Evolutionary conservation across 2,329 filamentous ascomycete genomes (phyloP).

Genomic region (Pleomassaria siparia): DNA sequence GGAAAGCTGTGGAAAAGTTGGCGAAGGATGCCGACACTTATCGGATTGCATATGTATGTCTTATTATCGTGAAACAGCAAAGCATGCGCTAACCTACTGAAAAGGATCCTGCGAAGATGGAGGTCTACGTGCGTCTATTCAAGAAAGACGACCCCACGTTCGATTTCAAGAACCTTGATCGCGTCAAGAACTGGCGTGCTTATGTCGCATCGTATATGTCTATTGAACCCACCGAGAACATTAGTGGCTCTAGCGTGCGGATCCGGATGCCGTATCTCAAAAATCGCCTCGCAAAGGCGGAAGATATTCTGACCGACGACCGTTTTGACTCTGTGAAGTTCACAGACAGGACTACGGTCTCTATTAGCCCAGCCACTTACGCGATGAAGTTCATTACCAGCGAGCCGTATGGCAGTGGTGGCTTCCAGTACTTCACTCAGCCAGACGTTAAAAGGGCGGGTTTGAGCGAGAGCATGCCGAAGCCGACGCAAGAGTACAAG

Average conservation of each 20-base stretch:
- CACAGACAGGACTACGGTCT: conserved; percentile 48
- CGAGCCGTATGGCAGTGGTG: conserved; percentile 33
- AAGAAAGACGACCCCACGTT: conserved; percentile 80
- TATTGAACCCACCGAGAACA: conserved; percentile 72
- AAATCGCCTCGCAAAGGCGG: conserved; percentile 39
- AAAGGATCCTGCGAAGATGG: conserved; percentile 62
- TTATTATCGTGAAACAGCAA: not conserved
- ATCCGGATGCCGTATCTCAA: conserved; percentile 46
- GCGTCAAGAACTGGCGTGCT: conserved; percentile 78
- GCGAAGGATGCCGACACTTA: conserved; percentile 93
- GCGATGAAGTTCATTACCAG: conserved; percentile 47
- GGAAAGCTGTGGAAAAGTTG: conserved; percentile 89
- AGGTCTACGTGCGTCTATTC: conserved; percentile 78
- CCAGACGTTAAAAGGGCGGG: conserved; percentile 37
- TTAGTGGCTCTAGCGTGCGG: conserved; percentile 35
- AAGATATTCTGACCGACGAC: conserved; percentile 36
- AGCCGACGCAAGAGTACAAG: conserved; percentile 37
- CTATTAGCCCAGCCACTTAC: conserved; percentile 48
- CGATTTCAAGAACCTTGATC: conserved; percentile 69
- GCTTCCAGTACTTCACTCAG: conserved; percentile 46
- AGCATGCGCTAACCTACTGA: conserved; percentile 25
- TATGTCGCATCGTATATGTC: conserved; percentile 92
- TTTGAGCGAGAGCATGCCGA: conserved; percentile 35
- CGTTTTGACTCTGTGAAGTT: conserved; percentile 32
- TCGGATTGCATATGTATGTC: conserved; percentile 83